phyloP scores from a whole-genome alignment of 768 basidiomycete genomes.

The Phanerochaete sordida region DNA sequence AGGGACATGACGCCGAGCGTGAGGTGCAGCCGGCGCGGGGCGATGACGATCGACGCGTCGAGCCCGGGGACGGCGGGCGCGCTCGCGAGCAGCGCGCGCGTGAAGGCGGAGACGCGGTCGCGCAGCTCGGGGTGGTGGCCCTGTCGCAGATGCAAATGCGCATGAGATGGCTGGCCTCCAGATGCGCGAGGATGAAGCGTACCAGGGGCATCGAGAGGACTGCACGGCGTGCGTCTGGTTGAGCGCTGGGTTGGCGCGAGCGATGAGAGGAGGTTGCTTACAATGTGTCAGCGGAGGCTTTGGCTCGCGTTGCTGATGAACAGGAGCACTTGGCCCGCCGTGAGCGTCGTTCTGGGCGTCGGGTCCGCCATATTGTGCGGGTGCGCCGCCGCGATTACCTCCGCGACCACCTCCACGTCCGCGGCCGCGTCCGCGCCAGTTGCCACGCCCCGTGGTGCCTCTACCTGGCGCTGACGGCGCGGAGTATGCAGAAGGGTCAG shows the following conservation, averaged over 20 bases:
- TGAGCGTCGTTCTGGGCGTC: not conserved
- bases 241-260: not conserved
- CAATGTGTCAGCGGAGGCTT: slow-evolving; percentile 17
- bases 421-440: not conserved
- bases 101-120: slow-evolving; percentile 23
- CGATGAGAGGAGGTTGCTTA: not conserved
- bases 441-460: not conserved
- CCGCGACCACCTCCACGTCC: slow-evolving; percentile 9
- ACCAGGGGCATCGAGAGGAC: slow-evolving; percentile 1
- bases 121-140: slow-evolving; percentile 31
- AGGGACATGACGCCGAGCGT: slow-evolving; percentile 76
- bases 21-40: slow-evolving; percentile 58
- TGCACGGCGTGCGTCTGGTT: not conserved
- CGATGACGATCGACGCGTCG: slow-evolving; percentile 56
- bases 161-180: slow-evolving; percentile 19
- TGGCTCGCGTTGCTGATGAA: not conserved
- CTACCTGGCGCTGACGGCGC: not conserved
- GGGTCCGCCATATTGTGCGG: not conserved
- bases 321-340: not conserved
- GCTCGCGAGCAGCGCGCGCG: slow-evolving; percentile 25
- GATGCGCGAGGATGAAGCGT: not conserved
- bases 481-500: not conserved
- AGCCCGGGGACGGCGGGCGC: slow-evolving; percentile 44
- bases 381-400: not conserved
- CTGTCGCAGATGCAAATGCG: slow-evolving; percentile 14